A percentile compares a stretch with the other conserved stretches of the same genome.
Evolutionary conservation across 2,329 filamentous ascomycete species (phyloP).

Genomic region (Coniochaeta sp.): DNA sequence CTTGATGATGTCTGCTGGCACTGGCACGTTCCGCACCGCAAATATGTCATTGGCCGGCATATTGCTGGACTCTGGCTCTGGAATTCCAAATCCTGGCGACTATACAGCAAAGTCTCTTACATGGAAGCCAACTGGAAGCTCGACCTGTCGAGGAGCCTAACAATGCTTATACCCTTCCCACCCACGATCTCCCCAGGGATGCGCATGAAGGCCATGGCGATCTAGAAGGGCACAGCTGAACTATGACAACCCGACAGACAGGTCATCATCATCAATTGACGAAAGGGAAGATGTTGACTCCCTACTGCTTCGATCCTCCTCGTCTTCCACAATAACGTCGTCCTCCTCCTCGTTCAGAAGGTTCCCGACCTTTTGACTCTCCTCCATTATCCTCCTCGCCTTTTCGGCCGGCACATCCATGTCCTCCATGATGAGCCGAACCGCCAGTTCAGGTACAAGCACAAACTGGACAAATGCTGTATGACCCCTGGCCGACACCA

Average conservation of each 20-base stretch:
- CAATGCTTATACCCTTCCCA: neutral
- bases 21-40: neutral
- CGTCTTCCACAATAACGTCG: constrained; percentile 35
- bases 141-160: neutral
- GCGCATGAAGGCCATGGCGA: neutral
- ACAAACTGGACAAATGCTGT: constrained; percentile 66
- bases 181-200: neutral
- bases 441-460: constrained; percentile 64
- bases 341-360: constrained; percentile 59
- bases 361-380: constrained; percentile 61
- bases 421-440: constrained; percentile 49
- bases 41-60: neutral
- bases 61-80: neutral
- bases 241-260: neutral
- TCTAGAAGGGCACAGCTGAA: neutral
- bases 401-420: constrained; percentile 34
- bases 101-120: neutral
- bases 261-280: constrained; percentile 3
- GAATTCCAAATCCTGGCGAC: neutral
- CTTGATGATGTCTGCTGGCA: neutral
- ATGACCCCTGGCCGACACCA: constrained; percentile 60
- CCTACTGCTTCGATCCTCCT: constrained; percentile 2
- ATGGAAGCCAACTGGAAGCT: neutral
- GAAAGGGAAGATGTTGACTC: constrained; percentile 14
- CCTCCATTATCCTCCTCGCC: constrained; percentile 50